Evolutionary conservation across 805 yeast genomes (phyloP), one percentile per base, ranked within the genome.

Genomic region (Teunomyces aglyptinius): DNA sequence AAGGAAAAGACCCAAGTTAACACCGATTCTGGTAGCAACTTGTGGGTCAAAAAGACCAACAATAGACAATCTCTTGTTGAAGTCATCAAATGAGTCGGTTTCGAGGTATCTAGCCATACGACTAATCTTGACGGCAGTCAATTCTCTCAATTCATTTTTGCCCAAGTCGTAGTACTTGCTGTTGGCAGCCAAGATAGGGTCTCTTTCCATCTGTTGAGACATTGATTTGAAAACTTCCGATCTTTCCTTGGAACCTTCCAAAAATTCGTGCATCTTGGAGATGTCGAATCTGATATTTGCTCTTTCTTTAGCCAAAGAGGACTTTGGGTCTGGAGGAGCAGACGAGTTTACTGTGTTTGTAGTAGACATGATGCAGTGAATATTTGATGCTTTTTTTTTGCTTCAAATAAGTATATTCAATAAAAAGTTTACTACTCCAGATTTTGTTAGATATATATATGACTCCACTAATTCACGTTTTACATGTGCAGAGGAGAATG

Each of bases 1-100:
- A 44, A 89, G 76, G 63, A 92, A 92, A 48, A 91, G 75, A 4
- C 96, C 97, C 53, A 85, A 74, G 71, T 91, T 96, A 46, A 91
- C 90, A 35, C 96, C 96, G 43, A 88, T 67, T 57, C 98, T 80
- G 27, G 96, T 90, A 44, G 82, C 81, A 38, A 86, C 70, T 55
- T 83, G 84, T 13, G 96, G 95, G 64, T 92, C 97, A 51, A 83
- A 76, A 38, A 83, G 71, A 13, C 82, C 81, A 26, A 84, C 64
- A 47, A 83, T 53, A 27, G 82, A 76, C 50, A 85, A 68, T 58
- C 91, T 71, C 55, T 78, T 75, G 61, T 79, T 80, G 61, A 84
- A 83, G 33, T 63, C 67, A 20, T 73, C 71, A 43, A 67, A 65
- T 27, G 65, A 51, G 40, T 64, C 72, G 52, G 43, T 68, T 70